phyloP scores from a whole-genome alignment of 2,329 filamentous ascomycete species.

The Fusarium marasasianum region DNA sequence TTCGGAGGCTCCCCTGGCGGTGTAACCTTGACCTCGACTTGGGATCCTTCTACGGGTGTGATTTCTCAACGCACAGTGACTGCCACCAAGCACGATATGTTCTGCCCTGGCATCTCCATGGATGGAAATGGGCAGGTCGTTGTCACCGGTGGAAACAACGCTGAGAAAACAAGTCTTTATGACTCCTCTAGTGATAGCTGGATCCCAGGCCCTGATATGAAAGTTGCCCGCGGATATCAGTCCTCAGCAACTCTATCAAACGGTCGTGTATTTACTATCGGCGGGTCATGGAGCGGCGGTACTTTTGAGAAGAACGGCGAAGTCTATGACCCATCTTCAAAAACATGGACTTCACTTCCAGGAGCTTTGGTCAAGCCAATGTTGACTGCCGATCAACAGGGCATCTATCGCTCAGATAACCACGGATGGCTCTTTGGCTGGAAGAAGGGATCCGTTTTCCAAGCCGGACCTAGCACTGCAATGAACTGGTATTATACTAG shows the following conservation, averaged over 20 bases:
- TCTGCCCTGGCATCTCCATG: constrained; percentile 64
- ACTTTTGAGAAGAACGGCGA: constrained; percentile 18
- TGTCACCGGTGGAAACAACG: constrained; percentile 63
- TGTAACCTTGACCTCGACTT: constrained; percentile 11
- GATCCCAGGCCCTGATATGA: constrained; percentile 21
- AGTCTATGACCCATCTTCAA: constrained; percentile 4
- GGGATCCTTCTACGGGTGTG: background rate
- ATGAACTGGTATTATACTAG: constrained; percentile 66
- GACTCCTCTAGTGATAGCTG: constrained; percentile 34
- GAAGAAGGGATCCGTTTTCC: constrained; percentile 60
- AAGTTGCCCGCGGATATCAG: constrained; percentile 16
- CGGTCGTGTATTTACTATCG: constrained; percentile 21
- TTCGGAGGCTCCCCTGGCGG: constrained; percentile 8
- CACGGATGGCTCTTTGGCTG: constrained; percentile 44
- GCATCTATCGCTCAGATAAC: constrained; percentile 53
- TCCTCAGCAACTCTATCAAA: constrained; percentile 13
- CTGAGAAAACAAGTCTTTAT: constrained; percentile 59
- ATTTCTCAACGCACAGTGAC: constrained; percentile 36
- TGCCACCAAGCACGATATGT: constrained; percentile 63
- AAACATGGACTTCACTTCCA: constrained; percentile 17
- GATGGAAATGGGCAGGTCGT: constrained; percentile 59
- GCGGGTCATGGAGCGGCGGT: constrained; percentile 27
- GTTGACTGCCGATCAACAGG: constrained; percentile 51
- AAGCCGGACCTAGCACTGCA: constrained; percentile 60
- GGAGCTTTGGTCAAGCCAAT: constrained; percentile 56